These are phyloP conservation scores for Skeletonema marinoi DNA, from an alignment of 108 stramenopile genomes.

Conservation along the genomic window DNA sequence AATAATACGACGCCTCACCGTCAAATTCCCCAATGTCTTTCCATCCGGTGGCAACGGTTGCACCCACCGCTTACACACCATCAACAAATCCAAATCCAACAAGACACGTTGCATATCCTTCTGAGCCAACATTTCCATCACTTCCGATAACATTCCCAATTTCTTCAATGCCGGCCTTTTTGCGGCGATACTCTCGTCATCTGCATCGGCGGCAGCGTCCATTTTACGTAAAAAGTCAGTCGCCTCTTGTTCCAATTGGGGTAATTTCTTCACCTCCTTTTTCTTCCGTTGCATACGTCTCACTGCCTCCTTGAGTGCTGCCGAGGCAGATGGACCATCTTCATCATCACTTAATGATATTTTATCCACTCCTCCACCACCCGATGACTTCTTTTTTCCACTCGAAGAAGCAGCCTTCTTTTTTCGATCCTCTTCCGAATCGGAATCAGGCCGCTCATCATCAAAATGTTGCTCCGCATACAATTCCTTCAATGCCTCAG, in stretches of 20 bases:
- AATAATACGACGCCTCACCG: conserved; percentile 75
- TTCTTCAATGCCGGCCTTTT: conserved; percentile 75
- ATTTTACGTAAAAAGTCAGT: conserved; percentile 73
- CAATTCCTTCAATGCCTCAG: conserved; percentile 81
- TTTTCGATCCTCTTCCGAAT: conserved; percentile 32
- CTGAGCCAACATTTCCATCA: conserved; percentile 64
- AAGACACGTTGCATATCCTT: conserved; percentile 71
- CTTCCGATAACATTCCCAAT: conserved; percentile 70
- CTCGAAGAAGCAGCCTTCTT: conserved; percentile 34
- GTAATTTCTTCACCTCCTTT: conserved; percentile 60
- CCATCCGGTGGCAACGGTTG: conserved; percentile 73
- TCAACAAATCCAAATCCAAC: conserved; percentile 79
- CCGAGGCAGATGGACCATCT: conserved; percentile 71
- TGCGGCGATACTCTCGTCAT: conserved; percentile 64
- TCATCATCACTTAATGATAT: conserved; percentile 43
- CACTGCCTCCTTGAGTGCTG: conserved; percentile 71
- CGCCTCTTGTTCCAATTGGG: conserved; percentile 77
- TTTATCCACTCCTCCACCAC: conserved; percentile 43
- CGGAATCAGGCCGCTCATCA: conserved; percentile 76
- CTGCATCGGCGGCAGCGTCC: conserved; percentile 79
- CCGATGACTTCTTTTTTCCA: conserved; percentile 18
- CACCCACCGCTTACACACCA: conserved; percentile 75
- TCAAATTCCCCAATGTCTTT: conserved; percentile 84
- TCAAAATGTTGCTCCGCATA: conserved; percentile 91
- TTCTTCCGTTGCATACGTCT: conserved; percentile 83